Percentiles rank a stretch among this genome's conserved stretches.
Evolutionary conservation across 306 rosid genomes (phyloP).

Genomic region (Castanea mollissima): DNA sequence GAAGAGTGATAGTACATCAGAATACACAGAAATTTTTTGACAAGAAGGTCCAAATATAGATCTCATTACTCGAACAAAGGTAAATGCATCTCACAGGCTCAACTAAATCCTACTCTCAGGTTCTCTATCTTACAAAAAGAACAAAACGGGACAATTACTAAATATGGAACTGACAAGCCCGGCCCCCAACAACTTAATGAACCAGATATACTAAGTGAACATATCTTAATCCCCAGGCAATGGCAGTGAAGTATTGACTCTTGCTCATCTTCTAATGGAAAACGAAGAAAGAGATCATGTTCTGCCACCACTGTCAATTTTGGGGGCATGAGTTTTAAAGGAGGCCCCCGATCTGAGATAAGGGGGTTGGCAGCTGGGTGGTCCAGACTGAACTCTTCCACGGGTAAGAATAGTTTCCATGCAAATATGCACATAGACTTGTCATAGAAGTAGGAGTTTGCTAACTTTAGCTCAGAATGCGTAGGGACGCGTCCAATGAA

Average conservation of each 20-base stretch:
- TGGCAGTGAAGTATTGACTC: slow-evolving; percentile 21
- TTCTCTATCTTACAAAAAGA: slow-evolving; percentile 60
- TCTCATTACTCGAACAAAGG: slow-evolving; percentile 15
- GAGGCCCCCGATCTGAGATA: slow-evolving; percentile 61
- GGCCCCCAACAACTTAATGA: slow-evolving; percentile 20
- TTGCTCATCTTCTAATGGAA: slow-evolving; percentile 18
- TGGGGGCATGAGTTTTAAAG: slow-evolving; percentile 87
- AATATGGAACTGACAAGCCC: slow-evolving; percentile 27
- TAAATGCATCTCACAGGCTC: slow-evolving; percentile 41
- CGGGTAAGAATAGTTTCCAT: slow-evolving; percentile 88
- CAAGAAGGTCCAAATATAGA: slow-evolving; percentile 28
- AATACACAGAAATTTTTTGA: slow-evolving; percentile 45
- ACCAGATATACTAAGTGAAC: slow-evolving; percentile 12
- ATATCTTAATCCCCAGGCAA: slow-evolving; percentile 21
- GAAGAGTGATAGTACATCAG: slow-evolving; percentile 33
- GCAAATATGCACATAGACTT: slow-evolving; percentile 91
- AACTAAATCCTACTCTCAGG: slow-evolving; percentile 46
- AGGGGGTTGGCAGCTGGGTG: slow-evolving; percentile 94
- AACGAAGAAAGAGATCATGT: slow-evolving; percentile 41
- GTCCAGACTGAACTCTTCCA: slow-evolving; percentile 76
- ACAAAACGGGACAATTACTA: slow-evolving; percentile 15
- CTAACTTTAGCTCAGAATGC: slow-evolving; percentile 83
- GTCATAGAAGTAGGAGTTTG: slow-evolving; percentile 90
- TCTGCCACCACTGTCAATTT: slow-evolving; percentile 90
- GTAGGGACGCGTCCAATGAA: slow-evolving; percentile 84